These are phyloP conservation scores for Biscutella laevigata DNA, from an alignment of 441 rosid genomes.

Conservation along the genomic window DNA sequence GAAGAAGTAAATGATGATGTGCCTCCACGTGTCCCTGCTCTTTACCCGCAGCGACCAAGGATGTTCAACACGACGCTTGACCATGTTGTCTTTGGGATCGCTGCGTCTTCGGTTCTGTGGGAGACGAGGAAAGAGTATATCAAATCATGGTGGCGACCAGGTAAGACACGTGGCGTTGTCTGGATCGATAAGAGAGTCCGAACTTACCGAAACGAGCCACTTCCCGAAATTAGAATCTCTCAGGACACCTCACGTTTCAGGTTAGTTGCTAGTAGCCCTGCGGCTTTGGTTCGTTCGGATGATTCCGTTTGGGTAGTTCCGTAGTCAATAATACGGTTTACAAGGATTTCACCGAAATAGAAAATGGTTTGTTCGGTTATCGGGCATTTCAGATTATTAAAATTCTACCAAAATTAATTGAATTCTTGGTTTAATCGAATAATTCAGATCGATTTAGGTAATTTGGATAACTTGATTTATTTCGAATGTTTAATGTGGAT, in stretches of 20 bases:
- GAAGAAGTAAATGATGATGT: slow-evolving; percentile 7
- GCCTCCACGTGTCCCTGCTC: slow-evolving; percentile 2
- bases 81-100: slow-evolving; percentile 71
- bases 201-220: slow-evolving; percentile 29
- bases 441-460: too few relatives aligned
- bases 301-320: too few relatives aligned
- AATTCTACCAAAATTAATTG: too few relatives aligned
- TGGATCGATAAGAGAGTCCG: slow-evolving; percentile 60
- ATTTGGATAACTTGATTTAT: too few relatives aligned
- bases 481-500: too few relatives aligned
- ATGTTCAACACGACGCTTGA: slow-evolving; percentile 41
- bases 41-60: slow-evolving; percentile 14
- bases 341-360: too few relatives aligned
- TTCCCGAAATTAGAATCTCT: slow-evolving; percentile 61
- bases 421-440: too few relatives aligned
- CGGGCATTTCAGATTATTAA: too few relatives aligned
- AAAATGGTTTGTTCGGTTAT: too few relatives aligned
- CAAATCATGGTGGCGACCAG: slow-evolving; percentile 70
- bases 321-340: too few relatives aligned
- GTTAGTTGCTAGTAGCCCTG: too few relatives aligned
- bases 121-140: slow-evolving; percentile 73
- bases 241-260: slow-evolving; percentile 52
- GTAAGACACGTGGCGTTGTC: slow-evolving; percentile 57
- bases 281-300: too few relatives aligned
- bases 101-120: slow-evolving; percentile 58